Base-by-base conservation (phyloP, 225 moss, liverwort and hornwort species). In the Polytrichum formosum region DNA sequence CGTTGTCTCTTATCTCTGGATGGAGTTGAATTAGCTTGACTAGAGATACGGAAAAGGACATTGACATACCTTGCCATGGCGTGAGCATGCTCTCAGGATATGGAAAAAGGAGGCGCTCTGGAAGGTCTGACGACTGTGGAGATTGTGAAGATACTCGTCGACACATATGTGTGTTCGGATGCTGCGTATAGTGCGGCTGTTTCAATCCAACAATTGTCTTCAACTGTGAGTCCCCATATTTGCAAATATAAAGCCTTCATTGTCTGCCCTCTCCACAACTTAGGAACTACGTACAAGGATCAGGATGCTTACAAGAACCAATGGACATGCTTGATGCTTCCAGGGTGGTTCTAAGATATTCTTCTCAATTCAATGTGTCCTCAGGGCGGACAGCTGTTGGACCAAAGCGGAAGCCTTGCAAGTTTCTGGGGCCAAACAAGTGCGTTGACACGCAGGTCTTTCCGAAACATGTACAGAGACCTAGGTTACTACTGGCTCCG, bases 401-500 rank as follows among this genome's bases (percentile, higher is more conserved):
- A 75, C 10, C 74, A 77, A 33, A 63, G 60, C 18, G 84, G 80
- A 20, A 84, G 77, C 77, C 77, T 76, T 30, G 77, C 84, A 58
- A 72, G 72, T 23, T 80, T 80, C 54, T 18, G 70, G 0, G 70
- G 16, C 60, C 84, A 84, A 31, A 77, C 76, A 26, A 74, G 74
- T 19, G 74, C 84, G 6, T 35, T 84, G 0, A 84, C 84, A 4
- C 66, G 80, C 17, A 71, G 84, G 13, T 84, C 84, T 1, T 75
- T 80, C 72, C 61, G 68, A 7, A 80, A 84, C 69, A 84, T 84
- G 84, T 63, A 67, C 63, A 69, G 84, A 70, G 84, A 84, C 61
- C 69, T 80, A 4, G 80, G 84, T 5, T 84, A 84, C 69, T 84
- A 80, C 18, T 84, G 84, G 84, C 73, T 84, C 23, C 84, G 84